These are phyloP conservation scores for Trypanosoma caninum DNA, from an alignment of 208 protist genomes.

Conservation along the genomic window DNA sequence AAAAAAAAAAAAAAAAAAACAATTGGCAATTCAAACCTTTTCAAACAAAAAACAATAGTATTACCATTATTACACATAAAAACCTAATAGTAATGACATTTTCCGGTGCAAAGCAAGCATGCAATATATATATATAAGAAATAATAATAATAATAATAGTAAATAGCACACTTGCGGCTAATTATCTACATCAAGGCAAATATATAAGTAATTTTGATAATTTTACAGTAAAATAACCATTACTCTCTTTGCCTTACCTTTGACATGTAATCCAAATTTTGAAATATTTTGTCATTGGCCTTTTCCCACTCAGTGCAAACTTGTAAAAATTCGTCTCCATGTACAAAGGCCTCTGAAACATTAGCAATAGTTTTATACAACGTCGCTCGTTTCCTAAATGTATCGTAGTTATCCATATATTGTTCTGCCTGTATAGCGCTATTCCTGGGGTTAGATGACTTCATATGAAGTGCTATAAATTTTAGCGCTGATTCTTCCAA, in stretches of 20 bases:
- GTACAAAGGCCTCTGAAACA: background rate
- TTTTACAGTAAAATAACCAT: no score
- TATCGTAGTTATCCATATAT: slow-evolving; percentile 59
- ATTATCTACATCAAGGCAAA: background rate
- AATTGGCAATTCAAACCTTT: slow-evolving; percentile 6
- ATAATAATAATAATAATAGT: background rate
- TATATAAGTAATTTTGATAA: no score
- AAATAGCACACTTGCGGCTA: no score
- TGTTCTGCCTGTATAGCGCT: slow-evolving; percentile 56
- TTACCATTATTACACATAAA: no score
- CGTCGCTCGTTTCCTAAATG: slow-evolving; percentile 54
- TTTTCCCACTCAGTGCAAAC: slow-evolving; percentile 45
- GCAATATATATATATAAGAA: background rate
- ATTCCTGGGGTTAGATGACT: slow-evolving; percentile 73
- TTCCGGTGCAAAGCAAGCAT: background rate
- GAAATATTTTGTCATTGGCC: background rate
- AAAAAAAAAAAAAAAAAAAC: slow-evolving; percentile 14
- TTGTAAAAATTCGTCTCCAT: slow-evolving; percentile 20
- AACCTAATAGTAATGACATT: slow-evolving; percentile 11
- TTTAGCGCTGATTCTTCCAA: slow-evolving; percentile 85
- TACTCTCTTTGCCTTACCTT: slow-evolving; percentile 2
- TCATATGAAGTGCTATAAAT: slow-evolving; percentile 87
- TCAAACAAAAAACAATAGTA: slow-evolving; percentile 4
- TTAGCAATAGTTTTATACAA: slow-evolving; percentile 47
- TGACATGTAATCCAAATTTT: slow-evolving; percentile 1